phyloP scores from a whole-genome alignment of 371 early-diverging fungal species.

The Apophysomyces elegans region DNA sequence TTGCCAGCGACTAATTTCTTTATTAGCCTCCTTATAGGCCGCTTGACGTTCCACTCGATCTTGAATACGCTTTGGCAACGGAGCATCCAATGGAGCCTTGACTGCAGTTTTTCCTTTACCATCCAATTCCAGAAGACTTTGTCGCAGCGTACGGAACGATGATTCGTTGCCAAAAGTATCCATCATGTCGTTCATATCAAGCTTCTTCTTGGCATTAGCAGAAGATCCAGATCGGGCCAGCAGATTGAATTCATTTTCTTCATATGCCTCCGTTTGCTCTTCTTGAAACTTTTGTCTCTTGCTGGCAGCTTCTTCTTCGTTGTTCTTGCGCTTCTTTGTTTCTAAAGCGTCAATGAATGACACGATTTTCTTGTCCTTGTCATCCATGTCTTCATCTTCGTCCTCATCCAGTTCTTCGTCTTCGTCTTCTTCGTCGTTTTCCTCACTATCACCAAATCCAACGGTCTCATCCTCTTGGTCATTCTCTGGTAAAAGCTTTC shows the following conservation, averaged over 20 bases:
- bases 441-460: constrained; percentile 31
- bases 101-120: constrained; percentile 53
- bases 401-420: constrained; percentile 40
- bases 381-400: constrained; percentile 47
- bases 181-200: constrained; percentile 80
- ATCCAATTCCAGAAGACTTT: constrained; percentile 62
- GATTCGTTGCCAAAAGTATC: constrained; percentile 64
- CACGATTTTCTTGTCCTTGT: constrained; percentile 33
- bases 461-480: constrained; percentile 44
- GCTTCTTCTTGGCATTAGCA: constrained; percentile 51
- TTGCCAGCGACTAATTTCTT: constrained; percentile 86
- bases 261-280: constrained; percentile 74
- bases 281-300: constrained; percentile 52
- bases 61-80: constrained; percentile 81
- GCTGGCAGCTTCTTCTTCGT: constrained; percentile 41
- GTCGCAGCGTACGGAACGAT: constrained; percentile 64
- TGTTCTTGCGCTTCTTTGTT: constrained; percentile 50
- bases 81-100: constrained; percentile 72
- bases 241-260: constrained; percentile 82
- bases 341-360: constrained; percentile 55
- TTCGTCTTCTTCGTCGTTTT: constrained; percentile 26
- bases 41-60: constrained; percentile 85
- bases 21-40: constrained; percentile 80
- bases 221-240: constrained; percentile 44
- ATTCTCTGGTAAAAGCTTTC: constrained; percentile 33